Evolutionary conservation across 2,329 filamentous ascomycete genomes (phyloP).

Genomic region (Coniochaeta prunicola): DNA sequence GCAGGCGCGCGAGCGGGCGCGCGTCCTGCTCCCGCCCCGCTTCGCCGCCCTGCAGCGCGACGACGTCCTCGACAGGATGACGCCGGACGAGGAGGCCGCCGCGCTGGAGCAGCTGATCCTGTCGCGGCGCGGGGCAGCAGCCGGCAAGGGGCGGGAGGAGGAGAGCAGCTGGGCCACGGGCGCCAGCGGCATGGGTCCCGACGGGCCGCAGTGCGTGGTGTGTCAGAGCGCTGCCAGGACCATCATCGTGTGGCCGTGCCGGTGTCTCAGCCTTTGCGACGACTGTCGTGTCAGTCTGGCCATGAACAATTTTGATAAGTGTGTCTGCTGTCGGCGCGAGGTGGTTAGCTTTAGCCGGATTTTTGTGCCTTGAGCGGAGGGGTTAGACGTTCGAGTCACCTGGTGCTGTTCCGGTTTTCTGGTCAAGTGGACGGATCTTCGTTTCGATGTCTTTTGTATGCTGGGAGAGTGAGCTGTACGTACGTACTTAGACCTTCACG

Average conservation of each 20-base stretch:
- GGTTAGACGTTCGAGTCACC: too few species aligned
- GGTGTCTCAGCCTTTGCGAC: slow-evolving; percentile 89
- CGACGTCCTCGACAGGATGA: slow-evolving; percentile 30
- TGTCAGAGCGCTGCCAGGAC: slow-evolving; percentile 82
- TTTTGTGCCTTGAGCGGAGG: slow-evolving; percentile 70
- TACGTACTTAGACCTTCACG: not conserved
- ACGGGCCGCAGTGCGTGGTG: slow-evolving; percentile 82
- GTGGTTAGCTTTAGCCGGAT: slow-evolving; percentile 86
- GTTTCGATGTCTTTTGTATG: not conserved
- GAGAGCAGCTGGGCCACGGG: slow-evolving; percentile 56
- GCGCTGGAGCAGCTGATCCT: slow-evolving; percentile 55
- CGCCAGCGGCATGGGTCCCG: slow-evolving; percentile 62
- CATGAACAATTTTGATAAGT: slow-evolving; percentile 96
- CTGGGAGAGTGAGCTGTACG: not conserved
- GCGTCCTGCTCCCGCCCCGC: slow-evolving; percentile 51
- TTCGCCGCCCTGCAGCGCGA: slow-evolving; percentile 6
- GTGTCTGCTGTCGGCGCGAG: slow-evolving; percentile 85
- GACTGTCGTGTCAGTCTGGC: slow-evolving; percentile 90
- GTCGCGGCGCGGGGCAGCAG: slow-evolving; percentile 33
- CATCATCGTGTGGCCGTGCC: slow-evolving; percentile 93
- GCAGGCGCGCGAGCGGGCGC: slow-evolving; percentile 61
- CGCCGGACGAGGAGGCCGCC: slow-evolving; percentile 51
- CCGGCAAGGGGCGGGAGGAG: slow-evolving; percentile 5
- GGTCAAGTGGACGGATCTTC: not conserved
- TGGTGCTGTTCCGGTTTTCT: too few species aligned